A percentile compares a stretch with the other conserved stretches of the same genome.
These are phyloP conservation scores for Hippophae tibetana DNA, from an alignment of 306 rosid species.

Conservation along the genomic window DNA sequence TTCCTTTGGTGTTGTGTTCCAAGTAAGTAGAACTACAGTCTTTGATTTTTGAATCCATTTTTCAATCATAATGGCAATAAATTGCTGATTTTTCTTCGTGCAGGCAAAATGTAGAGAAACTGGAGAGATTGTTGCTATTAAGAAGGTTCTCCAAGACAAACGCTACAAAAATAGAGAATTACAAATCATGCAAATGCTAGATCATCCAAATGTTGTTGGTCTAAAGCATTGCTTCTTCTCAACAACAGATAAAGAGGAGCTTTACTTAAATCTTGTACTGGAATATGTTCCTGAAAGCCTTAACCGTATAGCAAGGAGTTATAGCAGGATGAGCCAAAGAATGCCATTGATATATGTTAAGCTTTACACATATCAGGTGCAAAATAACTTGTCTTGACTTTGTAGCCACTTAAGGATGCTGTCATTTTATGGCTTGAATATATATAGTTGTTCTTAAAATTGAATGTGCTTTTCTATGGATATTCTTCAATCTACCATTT, in stretches of 20 bases:
- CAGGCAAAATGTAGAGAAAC: conserved; percentile 99
- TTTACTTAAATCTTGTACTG: conserved; percentile 89
- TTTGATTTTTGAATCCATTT: conserved; percentile 11
- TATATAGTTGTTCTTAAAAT: not conserved
- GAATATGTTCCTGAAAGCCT: conserved; percentile 95
- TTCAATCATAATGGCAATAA: conserved; percentile 4
- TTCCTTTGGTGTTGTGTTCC: conserved; percentile 93
- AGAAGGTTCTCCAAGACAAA: conserved; percentile 98
- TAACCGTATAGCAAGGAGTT: conserved; percentile 78
- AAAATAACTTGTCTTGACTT: conserved; percentile 1
- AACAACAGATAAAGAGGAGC: conserved; percentile 86
- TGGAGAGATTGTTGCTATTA: conserved; percentile 95
- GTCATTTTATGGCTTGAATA: not conserved
- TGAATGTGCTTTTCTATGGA: no score
- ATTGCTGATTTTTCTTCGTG: conserved; percentile 13
- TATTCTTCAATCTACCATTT: not conserved
- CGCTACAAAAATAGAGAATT: conserved; percentile 95
- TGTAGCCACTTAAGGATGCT: not conserved
- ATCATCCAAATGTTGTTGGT: conserved; percentile 91
- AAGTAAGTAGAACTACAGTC: conserved; percentile 37
- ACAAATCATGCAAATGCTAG: conserved; percentile 98
- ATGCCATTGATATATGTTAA: conserved; percentile 94
- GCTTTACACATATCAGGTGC: conserved; percentile 93
- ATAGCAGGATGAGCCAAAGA: conserved; percentile 81
- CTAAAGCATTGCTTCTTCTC: conserved; percentile 89